phyloP scores from a whole-genome alignment of 495 filamentous ascomycete genomes.

The Articulospora tetracladia region DNA sequence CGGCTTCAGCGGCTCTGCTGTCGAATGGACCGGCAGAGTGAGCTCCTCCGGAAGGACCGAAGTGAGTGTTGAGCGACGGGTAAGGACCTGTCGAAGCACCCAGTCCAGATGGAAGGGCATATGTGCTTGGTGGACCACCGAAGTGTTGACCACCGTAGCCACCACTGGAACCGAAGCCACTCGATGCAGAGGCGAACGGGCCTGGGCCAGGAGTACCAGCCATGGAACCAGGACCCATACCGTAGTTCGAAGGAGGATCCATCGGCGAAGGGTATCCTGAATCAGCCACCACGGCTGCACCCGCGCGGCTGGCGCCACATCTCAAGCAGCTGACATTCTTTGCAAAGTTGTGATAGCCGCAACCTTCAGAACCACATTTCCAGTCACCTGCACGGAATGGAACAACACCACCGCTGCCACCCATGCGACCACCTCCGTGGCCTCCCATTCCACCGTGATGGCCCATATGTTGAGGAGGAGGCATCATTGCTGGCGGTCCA shows the following conservation, averaged over 20 bases:
- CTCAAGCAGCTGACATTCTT: constrained; percentile 98
- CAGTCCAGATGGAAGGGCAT: constrained; percentile 85
- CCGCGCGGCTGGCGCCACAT: constrained; percentile 90
- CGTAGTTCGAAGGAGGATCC: constrained; percentile 77
- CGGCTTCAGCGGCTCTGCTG: constrained; percentile 86
- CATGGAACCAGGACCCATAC: constrained; percentile 75
- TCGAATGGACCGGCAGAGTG: constrained; percentile 89
- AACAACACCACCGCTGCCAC: constrained; percentile 79
- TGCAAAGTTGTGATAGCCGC: constrained; percentile 97
- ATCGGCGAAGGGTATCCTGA: constrained; percentile 88
- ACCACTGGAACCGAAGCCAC: constrained; percentile 63
- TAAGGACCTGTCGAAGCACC: constrained; percentile 77
- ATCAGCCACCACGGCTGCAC: constrained; percentile 89
- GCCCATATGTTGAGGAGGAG: constrained; percentile 74
- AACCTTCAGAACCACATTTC: constrained; percentile 98
- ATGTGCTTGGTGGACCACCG: constrained; percentile 83
- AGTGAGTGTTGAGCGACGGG: constrained; percentile 77
- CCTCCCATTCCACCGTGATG: constrained; percentile 71
- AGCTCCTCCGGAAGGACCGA: constrained; percentile 57
- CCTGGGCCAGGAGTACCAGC: constrained; percentile 79
- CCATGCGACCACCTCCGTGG: constrained; percentile 66
- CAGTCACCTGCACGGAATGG: constrained; percentile 98
- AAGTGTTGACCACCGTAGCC: constrained; percentile 84
- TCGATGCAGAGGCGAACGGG: constrained; percentile 66
- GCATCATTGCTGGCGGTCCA: constrained; percentile 54